phyloP scores from a whole-genome alignment of 352 stramenopile species.

The Phytophthora pisi region DNA sequence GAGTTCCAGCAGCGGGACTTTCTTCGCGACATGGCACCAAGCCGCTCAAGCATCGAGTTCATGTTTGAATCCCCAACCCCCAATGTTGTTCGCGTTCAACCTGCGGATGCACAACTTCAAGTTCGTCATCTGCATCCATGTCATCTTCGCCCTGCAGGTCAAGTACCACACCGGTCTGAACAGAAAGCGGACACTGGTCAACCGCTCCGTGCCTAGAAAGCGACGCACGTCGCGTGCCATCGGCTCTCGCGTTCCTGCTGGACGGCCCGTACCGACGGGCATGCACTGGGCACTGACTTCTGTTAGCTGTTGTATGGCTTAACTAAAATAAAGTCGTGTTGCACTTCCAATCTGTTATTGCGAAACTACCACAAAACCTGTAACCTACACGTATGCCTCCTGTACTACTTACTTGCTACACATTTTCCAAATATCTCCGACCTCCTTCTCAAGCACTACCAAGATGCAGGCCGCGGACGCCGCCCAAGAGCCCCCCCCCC shows the following conservation, averaged over 20 bases:
- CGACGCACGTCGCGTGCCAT: not conserved
- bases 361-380: not conserved
- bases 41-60: not conserved
- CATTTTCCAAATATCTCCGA: too few relatives aligned
- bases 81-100: not conserved
- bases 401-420: too few relatives aligned
- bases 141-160: constrained; percentile 3
- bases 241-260: not conserved
- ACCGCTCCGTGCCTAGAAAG: not conserved
- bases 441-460: too few relatives aligned
- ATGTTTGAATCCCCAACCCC: not conserved
- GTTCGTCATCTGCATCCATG: constrained; percentile 4
- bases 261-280: not conserved
- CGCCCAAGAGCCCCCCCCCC: not conserved
- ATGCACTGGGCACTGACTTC: constrained; percentile 5
- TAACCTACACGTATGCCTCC: not conserved
- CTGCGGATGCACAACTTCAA: constrained; percentile 2
- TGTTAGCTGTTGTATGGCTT: not conserved
- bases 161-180: constrained; percentile 4
- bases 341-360: not conserved
- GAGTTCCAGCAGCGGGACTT: not conserved
- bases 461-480: not conserved
- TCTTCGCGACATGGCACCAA: not conserved
- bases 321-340: constrained; percentile 1
- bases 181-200: constrained; percentile 2